Evolutionary conservation across 169 alveolate species (phyloP).

Genomic region (Plasmodium fragile): DNA sequence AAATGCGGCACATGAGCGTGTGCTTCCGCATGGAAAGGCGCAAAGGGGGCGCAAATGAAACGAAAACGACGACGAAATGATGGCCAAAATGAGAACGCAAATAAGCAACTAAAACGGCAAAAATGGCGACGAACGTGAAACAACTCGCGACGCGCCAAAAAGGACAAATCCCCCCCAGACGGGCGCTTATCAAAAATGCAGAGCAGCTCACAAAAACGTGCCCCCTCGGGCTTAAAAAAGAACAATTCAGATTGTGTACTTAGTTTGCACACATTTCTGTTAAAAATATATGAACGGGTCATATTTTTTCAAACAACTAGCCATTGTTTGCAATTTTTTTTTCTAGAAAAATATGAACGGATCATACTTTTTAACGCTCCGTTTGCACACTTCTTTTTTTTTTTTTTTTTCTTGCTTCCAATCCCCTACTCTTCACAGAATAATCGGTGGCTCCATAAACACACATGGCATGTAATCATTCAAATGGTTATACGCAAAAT

Average conservation of each 20-base stretch:
- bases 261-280: neutral
- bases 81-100: neutral
- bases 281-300: neutral
- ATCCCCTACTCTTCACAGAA: conserved; percentile 12
- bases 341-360: neutral
- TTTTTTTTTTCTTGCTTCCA: neutral
- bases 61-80: neutral
- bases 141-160: neutral
- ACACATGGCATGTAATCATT: conserved; percentile 80
- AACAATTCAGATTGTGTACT: neutral
- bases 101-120: neutral
- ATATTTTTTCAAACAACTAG: neutral
- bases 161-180: neutral
- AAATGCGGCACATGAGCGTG: neutral
- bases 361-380: neutral
- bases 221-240: neutral
- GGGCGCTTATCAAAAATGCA: neutral
- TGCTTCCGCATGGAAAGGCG: neutral
- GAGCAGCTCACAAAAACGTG: neutral
- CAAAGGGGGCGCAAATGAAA: neutral
- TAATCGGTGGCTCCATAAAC: conserved; percentile 79
- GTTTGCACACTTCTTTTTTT: neutral
- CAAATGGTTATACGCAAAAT: conserved; percentile 77
- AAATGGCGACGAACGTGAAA: neutral
- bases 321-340: neutral